Conservation (phyloP, 1,284 basidiomycete species). For the Leucoagaricus sp. region DNA sequence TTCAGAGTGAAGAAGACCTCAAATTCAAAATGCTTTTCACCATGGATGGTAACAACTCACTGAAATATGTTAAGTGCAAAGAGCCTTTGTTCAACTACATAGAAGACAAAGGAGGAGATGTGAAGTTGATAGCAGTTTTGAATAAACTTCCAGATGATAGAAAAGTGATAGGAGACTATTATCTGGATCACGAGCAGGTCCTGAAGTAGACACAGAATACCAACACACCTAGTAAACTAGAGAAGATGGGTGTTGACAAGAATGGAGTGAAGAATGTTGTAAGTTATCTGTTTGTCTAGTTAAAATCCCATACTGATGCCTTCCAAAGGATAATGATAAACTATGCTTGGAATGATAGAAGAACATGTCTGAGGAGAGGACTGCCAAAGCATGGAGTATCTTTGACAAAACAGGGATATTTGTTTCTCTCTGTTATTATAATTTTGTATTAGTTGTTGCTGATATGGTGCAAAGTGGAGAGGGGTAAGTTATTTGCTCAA, state of each 20-base stretch:
- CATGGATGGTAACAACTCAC: constrained; percentile 12
- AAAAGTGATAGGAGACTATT: neutral
- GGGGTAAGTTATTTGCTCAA: too few relatives aligned
- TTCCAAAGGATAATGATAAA: too few relatives aligned
- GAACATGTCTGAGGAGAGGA: constrained; percentile 26
- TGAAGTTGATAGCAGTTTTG: neutral
- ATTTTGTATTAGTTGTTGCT: constrained; percentile 14
- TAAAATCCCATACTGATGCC: too few relatives aligned
- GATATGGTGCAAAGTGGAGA: constrained; percentile 29
- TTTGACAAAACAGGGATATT: constrained; percentile 35
- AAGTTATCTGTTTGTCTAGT: too few relatives aligned
- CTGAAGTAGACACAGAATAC: neutral
- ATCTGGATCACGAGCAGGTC: neutral
- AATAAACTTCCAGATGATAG: neutral
- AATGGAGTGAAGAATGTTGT: too few relatives aligned
- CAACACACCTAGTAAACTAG: too few relatives aligned
- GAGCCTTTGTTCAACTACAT: neutral
- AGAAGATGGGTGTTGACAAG: too few relatives aligned
- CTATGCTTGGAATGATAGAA: constrained; percentile 19
- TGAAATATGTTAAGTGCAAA: neutral
- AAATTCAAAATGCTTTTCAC: constrained; percentile 4
- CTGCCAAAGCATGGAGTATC: constrained; percentile 27
- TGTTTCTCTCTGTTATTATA: constrained; percentile 25
- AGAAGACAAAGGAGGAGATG: neutral
- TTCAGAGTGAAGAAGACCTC: neutral